phyloP scores from a whole-genome alignment of 2,329 filamentous ascomycete species.

The Gyromitra esculenta region DNA sequence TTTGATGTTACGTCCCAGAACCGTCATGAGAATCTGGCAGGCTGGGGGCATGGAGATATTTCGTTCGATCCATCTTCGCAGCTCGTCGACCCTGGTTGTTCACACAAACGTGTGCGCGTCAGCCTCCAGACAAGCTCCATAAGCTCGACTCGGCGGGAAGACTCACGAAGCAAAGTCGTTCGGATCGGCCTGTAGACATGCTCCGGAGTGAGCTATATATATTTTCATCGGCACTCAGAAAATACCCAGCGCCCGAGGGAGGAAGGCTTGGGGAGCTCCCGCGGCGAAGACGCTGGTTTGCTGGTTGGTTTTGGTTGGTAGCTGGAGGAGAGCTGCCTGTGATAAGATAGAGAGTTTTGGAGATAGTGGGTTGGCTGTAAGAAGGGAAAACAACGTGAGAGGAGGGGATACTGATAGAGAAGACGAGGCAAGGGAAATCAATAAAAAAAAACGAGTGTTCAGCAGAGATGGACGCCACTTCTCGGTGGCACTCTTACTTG shows the following conservation, averaged over 20 bases:
- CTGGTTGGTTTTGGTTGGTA: not conserved
- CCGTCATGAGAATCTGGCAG: constrained; percentile 87
- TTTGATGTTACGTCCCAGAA: constrained; percentile 84
- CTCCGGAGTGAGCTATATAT: constrained; percentile 57
- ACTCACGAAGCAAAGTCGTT: constrained; percentile 55
- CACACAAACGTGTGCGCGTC: not conserved
- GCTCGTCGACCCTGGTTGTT: constrained; percentile 75
- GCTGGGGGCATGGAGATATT: constrained; percentile 77
- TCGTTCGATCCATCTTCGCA: constrained; percentile 81
- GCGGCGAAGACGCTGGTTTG: not conserved
- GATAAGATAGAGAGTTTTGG: not conserved
- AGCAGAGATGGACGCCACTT: constrained; percentile 7
- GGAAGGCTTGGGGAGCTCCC: not conserved
- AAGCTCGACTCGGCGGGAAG: not conserved
- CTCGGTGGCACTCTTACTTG: not conserved
- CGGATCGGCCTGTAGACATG: constrained; percentile 56
- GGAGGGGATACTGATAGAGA: not conserved
- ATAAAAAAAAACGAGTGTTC: constrained; percentile 8
- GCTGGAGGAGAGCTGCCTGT: not conserved
- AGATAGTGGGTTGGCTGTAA: not conserved
- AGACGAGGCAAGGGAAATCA: not conserved
- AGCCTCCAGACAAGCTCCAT: not conserved
- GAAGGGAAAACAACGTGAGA: not conserved
- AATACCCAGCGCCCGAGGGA: constrained; percentile 5
- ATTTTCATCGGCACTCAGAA: constrained; percentile 56